Percentiles rank a stretch among this genome's conserved stretches.
Conservation (phyloP, 1,284 basidiomycete species). For the Pseudozyma sp. region DNA sequence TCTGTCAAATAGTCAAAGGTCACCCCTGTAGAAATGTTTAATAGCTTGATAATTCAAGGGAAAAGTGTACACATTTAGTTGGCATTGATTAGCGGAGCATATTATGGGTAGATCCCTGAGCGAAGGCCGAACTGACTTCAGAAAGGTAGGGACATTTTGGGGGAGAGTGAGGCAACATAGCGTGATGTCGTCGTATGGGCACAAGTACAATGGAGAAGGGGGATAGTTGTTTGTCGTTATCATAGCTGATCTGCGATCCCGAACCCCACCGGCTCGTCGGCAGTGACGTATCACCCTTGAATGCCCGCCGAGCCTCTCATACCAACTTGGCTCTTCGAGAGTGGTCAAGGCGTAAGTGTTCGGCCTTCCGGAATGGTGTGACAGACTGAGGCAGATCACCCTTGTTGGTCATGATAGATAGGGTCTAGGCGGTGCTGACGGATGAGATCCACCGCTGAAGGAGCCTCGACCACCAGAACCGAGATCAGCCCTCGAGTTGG, state of each 20-base stretch:
- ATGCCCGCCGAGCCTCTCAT: too few species aligned
- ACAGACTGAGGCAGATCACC: too few species aligned
- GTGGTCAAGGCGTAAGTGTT: too few species aligned
- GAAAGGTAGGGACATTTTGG: not conserved
- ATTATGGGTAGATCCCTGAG: not conserved
- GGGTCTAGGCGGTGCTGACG: conserved; percentile 12
- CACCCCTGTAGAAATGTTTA: conserved; percentile 13
- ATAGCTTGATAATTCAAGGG: conserved; percentile 1
- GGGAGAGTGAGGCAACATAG: not conserved
- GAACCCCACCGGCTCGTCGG: too few species aligned
- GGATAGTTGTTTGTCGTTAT: not conserved
- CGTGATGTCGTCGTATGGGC: not conserved
- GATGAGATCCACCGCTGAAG: conserved; percentile 17
- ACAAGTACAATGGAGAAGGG: conserved; percentile 8
- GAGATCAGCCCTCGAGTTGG: conserved; percentile 12
- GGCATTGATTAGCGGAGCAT: conserved; percentile 16
- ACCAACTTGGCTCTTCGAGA: too few species aligned
- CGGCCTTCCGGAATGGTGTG: too few species aligned
- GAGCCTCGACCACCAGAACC: conserved; percentile 1
- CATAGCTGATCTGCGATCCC: not conserved
- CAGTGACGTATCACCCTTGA: too few species aligned
- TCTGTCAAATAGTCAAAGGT: conserved; percentile 6
- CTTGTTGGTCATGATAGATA: conserved; percentile 17
- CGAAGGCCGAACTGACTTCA: too few species aligned
- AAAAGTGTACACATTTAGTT: conserved; percentile 30